These are phyloP conservation scores for Danielozyma ontarioensis DNA, from an alignment of 805 yeast genomes.

Conservation along the genomic window DNA sequence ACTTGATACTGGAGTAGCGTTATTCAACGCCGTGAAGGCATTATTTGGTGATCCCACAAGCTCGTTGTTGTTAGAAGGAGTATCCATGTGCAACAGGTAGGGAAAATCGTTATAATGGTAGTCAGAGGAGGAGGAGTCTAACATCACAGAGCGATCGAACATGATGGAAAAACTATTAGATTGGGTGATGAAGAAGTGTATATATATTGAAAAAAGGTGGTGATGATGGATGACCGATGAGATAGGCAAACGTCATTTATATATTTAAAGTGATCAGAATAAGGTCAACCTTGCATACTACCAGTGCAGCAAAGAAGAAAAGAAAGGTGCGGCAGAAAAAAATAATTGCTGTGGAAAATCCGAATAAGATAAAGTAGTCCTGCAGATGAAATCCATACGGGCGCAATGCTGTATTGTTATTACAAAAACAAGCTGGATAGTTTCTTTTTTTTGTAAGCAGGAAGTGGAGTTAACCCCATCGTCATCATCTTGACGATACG, in stretches of 20 bases:
- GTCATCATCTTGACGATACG: no score
- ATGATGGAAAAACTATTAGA: not conserved
- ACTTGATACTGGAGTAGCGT: not conserved
- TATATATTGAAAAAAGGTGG: not conserved
- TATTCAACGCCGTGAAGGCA: not conserved
- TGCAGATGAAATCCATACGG: not conserved
- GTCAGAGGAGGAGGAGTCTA: not conserved
- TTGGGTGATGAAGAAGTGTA: no score
- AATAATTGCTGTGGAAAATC: no score
- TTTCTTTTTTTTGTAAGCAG: not conserved
- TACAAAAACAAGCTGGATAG: not conserved
- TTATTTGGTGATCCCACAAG: not conserved
- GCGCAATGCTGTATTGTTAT: constrained; percentile 1
- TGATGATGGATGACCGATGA: not conserved
- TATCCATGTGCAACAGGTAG: not conserved
- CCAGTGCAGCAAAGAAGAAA: not conserved
- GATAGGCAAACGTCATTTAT: constrained; percentile 4
- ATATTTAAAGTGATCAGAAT: constrained; percentile 1
- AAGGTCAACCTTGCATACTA: not conserved
- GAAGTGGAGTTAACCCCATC: not conserved
- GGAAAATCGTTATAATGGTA: not conserved
- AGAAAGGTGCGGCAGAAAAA: not conserved
- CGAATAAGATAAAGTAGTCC: no score
- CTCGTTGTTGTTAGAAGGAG: not conserved
- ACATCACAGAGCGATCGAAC: not conserved